Evolutionary conservation across 768 basidiomycete genomes (phyloP), one percentile per base, ranked within the genome.

Genomic region (Leucocoprinus birnbaumii): DNA sequence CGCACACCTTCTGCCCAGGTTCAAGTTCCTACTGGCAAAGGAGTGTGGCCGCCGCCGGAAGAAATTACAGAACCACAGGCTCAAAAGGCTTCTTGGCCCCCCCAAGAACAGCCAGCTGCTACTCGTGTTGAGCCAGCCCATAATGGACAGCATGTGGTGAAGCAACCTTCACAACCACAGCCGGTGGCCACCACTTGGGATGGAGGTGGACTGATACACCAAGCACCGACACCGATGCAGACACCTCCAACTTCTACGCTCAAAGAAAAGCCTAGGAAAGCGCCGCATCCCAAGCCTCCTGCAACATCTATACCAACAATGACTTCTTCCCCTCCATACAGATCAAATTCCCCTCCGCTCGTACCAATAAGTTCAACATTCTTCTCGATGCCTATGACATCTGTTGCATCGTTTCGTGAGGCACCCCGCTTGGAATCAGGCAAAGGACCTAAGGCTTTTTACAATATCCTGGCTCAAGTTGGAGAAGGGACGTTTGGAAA

Each of bases 401-500:
- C 46, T 21, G 42, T 19, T 19, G 41, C 56, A 35, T 40, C 35
- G 10, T 3, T 49, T 10, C 47, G 48, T 27, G 57, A 58, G 3
- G 26, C 14, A 4, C 57, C 34, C 8, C 48, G 51, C 22, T 21
- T 25, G 48, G 24, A 56, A 25, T 31, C 59, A 31, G 59, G 63
- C 24, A 31, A 52, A 25, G 55, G 62, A 14, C 62, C 71, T 8
- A 71, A 69, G 38, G 88, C 92, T 56, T 66, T 93, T 18, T 99
- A 97, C 69, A 82, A 84, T 48, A 91, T 94, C 57, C 78, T 98
- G 22, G 88, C 84, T 46, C 95, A 98, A 64, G 97, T 99, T 42
- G 97, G 97, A 10, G 96, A 98, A 69, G 97, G 97, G 2, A 99
- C 97, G 2, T 99, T 98, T 66, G 96, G 96, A 21, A 96, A 98